Percentiles rank a stretch among this genome's conserved stretches.
These are phyloP conservation scores for Candida albicans DNA, from an alignment of 1,139 yeast species.

Conservation along the genomic window DNA sequence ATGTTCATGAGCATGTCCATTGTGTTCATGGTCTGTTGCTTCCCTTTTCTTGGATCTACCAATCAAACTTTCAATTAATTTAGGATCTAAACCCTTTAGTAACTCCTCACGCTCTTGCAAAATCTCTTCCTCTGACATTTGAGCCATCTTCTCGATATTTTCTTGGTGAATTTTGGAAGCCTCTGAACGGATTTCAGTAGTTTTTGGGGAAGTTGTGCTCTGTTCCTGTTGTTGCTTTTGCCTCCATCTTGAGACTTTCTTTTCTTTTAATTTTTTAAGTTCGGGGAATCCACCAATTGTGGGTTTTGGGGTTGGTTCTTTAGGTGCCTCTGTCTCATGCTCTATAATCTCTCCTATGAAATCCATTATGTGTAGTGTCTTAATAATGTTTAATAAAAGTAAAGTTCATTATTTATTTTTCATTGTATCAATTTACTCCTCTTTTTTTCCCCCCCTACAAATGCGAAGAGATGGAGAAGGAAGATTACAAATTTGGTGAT, in stretches of 20 bases:
- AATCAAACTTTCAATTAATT: slow-evolving; percentile 57
- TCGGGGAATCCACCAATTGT: slow-evolving; percentile 45
- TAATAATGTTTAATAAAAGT: too few species aligned
- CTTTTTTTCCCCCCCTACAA: slow-evolving; percentile 19
- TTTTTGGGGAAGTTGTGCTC: slow-evolving; percentile 3
- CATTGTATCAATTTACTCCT: slow-evolving; percentile 15
- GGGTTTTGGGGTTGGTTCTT: slow-evolving; percentile 19
- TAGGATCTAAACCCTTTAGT: slow-evolving; percentile 65
- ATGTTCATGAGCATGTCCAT: slow-evolving; percentile 28
- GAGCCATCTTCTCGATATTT: slow-evolving; percentile 60
- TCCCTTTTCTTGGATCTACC: slow-evolving; percentile 39
- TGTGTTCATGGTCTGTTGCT: slow-evolving; percentile 19
- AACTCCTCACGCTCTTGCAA: slow-evolving; percentile 66
- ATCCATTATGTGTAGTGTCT: slow-evolving; percentile 46
- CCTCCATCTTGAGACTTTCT: slow-evolving; percentile 28
- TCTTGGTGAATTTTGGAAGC: slow-evolving; percentile 76
- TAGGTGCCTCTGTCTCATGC: slow-evolving; percentile 47
- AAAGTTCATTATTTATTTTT: neutral
- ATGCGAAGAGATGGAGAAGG: neutral
- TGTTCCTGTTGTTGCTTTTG: slow-evolving; percentile 11
- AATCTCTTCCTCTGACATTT: slow-evolving; percentile 69
- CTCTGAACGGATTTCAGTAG: slow-evolving; percentile 32
- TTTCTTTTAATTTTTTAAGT: slow-evolving; percentile 25
- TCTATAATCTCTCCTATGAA: slow-evolving; percentile 77
- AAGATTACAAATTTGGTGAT: too few species aligned